Percentiles rank a stretch among this genome's conserved stretches.
Evolutionary conservation across 352 stramenopile species (phyloP).

Genomic region (Globisporangium alternatum): DNA sequence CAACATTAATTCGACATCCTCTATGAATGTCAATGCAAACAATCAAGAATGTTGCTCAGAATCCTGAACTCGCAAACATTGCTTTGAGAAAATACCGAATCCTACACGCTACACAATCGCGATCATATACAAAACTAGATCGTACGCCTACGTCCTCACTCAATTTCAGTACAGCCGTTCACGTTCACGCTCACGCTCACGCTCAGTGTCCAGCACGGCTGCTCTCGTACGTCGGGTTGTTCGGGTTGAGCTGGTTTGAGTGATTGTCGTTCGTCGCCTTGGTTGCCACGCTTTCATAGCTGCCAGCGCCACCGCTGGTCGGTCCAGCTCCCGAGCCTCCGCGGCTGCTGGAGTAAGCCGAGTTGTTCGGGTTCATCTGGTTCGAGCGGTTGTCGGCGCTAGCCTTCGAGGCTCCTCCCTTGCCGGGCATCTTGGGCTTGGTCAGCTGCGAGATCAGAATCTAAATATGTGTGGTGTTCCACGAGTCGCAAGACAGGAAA

Average conservation of each 20-base stretch:
- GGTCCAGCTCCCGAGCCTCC: not conserved
- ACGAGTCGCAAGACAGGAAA: no score
- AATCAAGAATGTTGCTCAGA: not conserved
- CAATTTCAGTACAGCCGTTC: not conserved
- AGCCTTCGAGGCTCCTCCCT: slow-evolving; percentile 15
- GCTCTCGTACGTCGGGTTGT: slow-evolving; percentile 30
- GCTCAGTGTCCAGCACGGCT: slow-evolving; percentile 4
- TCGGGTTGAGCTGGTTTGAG: slow-evolving; percentile 40
- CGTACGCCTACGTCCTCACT: not conserved
- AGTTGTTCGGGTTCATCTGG: slow-evolving; percentile 5
- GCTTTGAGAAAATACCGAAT: not conserved
- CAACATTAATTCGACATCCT: not conserved
- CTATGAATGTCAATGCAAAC: not conserved
- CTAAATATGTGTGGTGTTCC: not conserved
- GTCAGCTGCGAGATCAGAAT: not conserved
- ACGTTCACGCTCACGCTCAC: not conserved
- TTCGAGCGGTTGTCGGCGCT: slow-evolving; percentile 24
- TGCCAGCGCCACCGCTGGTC: not conserved
- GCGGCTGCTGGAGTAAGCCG: slow-evolving; percentile 15
- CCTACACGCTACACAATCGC: not conserved
- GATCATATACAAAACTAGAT: not conserved
- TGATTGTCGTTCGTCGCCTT: slow-evolving; percentile 23
- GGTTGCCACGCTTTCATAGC: slow-evolving; percentile 5
- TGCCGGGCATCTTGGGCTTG: slow-evolving; percentile 7
- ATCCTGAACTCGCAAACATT: not conserved